Percentiles rank a stretch among this genome's conserved stretches.
Conservation (phyloP, 2,329 filamentous ascomycete genomes). For the Zymoseptoria passerinii region DNA sequence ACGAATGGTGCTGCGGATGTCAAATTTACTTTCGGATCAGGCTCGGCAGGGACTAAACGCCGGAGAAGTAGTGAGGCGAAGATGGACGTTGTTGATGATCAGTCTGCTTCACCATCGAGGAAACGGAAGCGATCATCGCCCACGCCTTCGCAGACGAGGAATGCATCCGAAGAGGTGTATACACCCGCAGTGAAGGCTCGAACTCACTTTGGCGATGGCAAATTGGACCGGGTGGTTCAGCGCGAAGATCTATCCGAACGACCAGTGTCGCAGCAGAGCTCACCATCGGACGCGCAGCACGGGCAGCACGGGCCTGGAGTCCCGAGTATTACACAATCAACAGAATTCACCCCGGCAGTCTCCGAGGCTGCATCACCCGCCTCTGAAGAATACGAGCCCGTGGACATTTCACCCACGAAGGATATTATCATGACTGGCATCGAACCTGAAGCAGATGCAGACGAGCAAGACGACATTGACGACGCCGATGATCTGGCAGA, state of each 20-base stretch:
- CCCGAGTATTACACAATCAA: constrained; percentile 13
- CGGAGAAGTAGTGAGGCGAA: constrained; percentile 1
- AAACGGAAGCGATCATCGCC: constrained; percentile 23
- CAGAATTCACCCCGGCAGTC: constrained; percentile 17
- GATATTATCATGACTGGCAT: neutral
- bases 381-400: constrained; percentile 14
- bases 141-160: constrained; percentile 9
- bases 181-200: neutral
- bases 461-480: constrained; percentile 12
- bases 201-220: neutral
- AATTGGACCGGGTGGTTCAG: constrained; percentile 5
- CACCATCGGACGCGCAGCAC: constrained; percentile 15
- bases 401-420: constrained; percentile 8
- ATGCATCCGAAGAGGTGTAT: neutral
- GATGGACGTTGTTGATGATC: neutral
- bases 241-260: constrained; percentile 10
- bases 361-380: constrained; percentile 17
- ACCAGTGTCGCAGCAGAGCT: constrained; percentile 13
- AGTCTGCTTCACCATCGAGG: constrained; percentile 15
- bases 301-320: constrained; percentile 7
- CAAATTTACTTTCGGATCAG: constrained; percentile 8
- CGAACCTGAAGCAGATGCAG: constrained; percentile 2
- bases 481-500: constrained; percentile 11
- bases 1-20: constrained; percentile 10
- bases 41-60: constrained; percentile 1